Evolutionary conservation across 371 early-diverging fungal genomes (phyloP).

Genomic region (Cokeromyces recurvatus): DNA sequence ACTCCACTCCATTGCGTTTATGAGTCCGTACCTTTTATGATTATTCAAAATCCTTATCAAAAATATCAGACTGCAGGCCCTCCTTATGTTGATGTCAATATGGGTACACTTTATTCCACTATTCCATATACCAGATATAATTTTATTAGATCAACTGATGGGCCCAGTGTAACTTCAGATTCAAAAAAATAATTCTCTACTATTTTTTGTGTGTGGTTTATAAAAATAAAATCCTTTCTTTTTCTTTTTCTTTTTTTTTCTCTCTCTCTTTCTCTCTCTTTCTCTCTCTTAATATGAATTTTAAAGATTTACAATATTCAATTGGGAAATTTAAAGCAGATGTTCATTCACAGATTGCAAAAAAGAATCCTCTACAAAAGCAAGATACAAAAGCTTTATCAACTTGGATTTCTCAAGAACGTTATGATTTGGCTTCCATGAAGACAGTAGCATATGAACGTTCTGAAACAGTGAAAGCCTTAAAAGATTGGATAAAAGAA

Average conservation of each 20-base stretch:
- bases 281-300: conserved; percentile 28
- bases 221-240: too few relatives aligned
- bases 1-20: conserved; percentile 25
- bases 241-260: background rate
- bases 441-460: conserved; percentile 32
- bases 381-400: conserved; percentile 38
- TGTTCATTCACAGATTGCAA: conserved; percentile 37
- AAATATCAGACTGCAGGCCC: conserved; percentile 8
- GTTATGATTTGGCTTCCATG: conserved; percentile 32
- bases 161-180: too few relatives aligned
- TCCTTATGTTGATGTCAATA: background rate
- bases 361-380: conserved; percentile 40
- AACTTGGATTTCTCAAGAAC: conserved; percentile 42
- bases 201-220: too few relatives aligned
- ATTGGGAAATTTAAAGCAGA: conserved; percentile 37
- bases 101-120: too few relatives aligned
- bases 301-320: conserved; percentile 42
- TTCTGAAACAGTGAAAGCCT: conserved; percentile 26
- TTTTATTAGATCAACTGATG: too few relatives aligned
- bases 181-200: too few relatives aligned
- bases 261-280: background rate
- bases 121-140: too few relatives aligned
- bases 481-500: conserved; percentile 33
- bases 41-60: conserved; percentile 20
- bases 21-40: conserved; percentile 28